A percentile compares a stretch with the other conserved stretches of the same genome.
phyloP scores from a whole-genome alignment of 192 early-diverging fungal species.

The Helicostylum pulchrum region DNA sequence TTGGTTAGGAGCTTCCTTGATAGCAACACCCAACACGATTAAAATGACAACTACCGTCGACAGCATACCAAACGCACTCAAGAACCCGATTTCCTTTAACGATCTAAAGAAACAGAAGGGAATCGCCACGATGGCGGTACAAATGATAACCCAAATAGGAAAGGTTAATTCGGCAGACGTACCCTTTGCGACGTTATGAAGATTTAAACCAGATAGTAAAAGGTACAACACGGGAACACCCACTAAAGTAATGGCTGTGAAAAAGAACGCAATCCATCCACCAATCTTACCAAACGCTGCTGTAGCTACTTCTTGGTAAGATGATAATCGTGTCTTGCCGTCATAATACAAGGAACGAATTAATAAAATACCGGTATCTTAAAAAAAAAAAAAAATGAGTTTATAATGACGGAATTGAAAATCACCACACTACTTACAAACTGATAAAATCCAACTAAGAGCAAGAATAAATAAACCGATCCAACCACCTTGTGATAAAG shows the following conservation, averaged over 20 bases:
- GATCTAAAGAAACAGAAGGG: conserved; percentile 73
- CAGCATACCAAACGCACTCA: conserved; percentile 73
- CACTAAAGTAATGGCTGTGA: conserved; percentile 61
- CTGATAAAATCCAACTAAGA: conserved; percentile 32
- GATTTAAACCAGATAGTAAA: conserved; percentile 71
- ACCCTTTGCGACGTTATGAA: conserved; percentile 54
- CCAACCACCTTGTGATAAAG: conserved; percentile 76
- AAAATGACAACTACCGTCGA: conserved; percentile 69
- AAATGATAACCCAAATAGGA: conserved; percentile 65
- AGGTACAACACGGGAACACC: conserved; percentile 71
- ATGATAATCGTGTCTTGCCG: conserved; percentile 57
- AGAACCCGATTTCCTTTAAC: conserved; percentile 74
- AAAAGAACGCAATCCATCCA: conserved; percentile 57
- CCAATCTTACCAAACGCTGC: conserved; percentile 72
- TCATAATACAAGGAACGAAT: conserved; percentile 77
- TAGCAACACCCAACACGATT: conserved; percentile 62
- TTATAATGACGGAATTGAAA: neutral
- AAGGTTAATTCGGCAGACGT: conserved; percentile 36
- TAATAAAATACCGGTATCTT: conserved; percentile 64
- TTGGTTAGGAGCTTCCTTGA: conserved; percentile 40
- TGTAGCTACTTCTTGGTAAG: conserved; percentile 66
- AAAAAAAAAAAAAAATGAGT: conserved; percentile 15
- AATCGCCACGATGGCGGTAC: conserved; percentile 56
- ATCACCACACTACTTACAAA: conserved; percentile 40
- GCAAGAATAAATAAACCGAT: conserved; percentile 48